Conservation (phyloP, 2,329 filamentous ascomycete species). For the Alternaria conjuncta region DNA sequence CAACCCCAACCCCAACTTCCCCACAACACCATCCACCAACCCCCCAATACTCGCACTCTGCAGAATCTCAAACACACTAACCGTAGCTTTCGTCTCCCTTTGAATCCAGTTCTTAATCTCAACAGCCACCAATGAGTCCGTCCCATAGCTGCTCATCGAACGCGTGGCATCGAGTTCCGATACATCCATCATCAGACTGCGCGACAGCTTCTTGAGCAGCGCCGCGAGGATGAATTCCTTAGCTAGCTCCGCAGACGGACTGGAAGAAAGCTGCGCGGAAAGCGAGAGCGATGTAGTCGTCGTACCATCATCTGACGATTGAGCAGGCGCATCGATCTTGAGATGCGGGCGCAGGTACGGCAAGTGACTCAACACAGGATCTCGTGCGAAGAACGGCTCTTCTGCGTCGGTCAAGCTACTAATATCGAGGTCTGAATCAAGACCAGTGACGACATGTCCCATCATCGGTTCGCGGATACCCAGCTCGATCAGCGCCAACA, state of each 20-base stretch:
- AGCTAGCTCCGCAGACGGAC: background rate
- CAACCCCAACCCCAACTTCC: background rate
- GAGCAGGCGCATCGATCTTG: background rate
- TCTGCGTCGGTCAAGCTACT: background rate
- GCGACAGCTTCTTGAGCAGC: conserved; percentile 17
- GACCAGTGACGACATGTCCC: conserved; percentile 13
- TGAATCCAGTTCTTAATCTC: conserved; percentile 33
- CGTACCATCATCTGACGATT: background rate
- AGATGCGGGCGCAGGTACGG: conserved; percentile 17
- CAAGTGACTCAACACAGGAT: conserved; percentile 13
- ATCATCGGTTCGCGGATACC: conserved; percentile 7
- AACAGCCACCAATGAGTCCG: conserved; percentile 35
- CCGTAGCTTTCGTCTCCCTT: conserved; percentile 15
- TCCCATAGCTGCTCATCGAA: conserved; percentile 21
- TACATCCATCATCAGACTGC: conserved; percentile 19
- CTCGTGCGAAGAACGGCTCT: conserved; percentile 11
- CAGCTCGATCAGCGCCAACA: conserved; percentile 17
- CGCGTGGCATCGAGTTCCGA: conserved; percentile 19
- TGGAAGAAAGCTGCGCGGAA: conserved; percentile 4
- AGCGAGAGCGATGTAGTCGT: background rate
- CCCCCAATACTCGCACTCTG: conserved; percentile 14
- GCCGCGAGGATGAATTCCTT: conserved; percentile 8
- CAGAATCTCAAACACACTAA: conserved; percentile 33
- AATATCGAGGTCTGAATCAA: conserved; percentile 4
- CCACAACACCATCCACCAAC: conserved; percentile 10